Conservation (phyloP, 1,284 basidiomycete species). For the Porogramme epimiltina region DNA sequence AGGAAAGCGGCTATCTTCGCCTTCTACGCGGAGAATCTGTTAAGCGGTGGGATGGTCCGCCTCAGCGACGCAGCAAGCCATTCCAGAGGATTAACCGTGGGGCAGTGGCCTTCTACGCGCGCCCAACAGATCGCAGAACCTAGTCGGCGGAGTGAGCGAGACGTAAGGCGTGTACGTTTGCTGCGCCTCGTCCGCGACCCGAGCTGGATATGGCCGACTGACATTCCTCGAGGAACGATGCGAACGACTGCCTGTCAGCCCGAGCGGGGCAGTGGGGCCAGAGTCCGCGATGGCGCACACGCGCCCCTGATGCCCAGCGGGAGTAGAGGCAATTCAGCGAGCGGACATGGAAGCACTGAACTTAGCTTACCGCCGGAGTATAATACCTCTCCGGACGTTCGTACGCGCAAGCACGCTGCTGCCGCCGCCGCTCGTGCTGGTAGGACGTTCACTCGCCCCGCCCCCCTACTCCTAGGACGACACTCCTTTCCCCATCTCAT, state of each 20-base stretch:
- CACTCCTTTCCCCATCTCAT: slow-evolving; percentile 6
- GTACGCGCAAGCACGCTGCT: background rate
- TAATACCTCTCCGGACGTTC: background rate
- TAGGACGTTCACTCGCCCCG: slow-evolving; percentile 9
- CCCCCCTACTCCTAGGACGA: slow-evolving; percentile 1
- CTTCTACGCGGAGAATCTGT: no score
- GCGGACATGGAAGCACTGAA: background rate
- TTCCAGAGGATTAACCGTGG: background rate
- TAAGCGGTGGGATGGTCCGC: no score
- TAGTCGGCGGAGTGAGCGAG: background rate
- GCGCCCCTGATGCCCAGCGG: background rate
- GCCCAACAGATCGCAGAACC: background rate
- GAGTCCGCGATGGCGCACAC: background rate
- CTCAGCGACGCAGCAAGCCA: no score
- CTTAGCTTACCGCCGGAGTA: background rate
- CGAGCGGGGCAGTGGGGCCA: background rate
- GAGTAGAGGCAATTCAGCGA: background rate
- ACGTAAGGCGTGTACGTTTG: background rate
- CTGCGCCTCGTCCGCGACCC: no score
- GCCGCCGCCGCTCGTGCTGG: background rate
- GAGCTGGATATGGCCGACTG: background rate
- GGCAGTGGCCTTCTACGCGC: background rate
- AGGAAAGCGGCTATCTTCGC: no score
- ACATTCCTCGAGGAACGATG: background rate
- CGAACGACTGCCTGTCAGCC: background rate